A percentile compares a stretch with the other conserved stretches of the same genome.
Evolutionary conservation across 2,329 filamentous ascomycete species (phyloP).

Genomic region (Scolecobasidium constrictum): DNA sequence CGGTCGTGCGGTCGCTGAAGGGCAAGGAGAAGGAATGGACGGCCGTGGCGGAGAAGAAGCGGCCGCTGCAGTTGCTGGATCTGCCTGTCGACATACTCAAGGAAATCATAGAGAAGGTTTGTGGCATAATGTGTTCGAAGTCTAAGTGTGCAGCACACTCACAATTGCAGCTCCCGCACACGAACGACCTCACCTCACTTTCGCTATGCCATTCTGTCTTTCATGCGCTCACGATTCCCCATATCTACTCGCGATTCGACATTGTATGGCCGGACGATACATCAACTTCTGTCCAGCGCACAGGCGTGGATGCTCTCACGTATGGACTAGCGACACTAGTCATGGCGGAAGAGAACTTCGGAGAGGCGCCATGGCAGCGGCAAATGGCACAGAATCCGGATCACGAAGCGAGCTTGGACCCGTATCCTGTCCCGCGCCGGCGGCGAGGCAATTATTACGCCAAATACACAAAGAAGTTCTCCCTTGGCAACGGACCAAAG

Average conservation of each 20-base stretch:
- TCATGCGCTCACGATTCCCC: slow-evolving; percentile 62
- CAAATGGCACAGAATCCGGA: slow-evolving; percentile 2
- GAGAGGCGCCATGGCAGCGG: slow-evolving; percentile 19
- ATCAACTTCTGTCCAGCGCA: slow-evolving; percentile 51
- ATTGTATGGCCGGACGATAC: slow-evolving; percentile 77
- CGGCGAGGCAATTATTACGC: slow-evolving; percentile 65
- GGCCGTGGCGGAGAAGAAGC: slow-evolving; percentile 31
- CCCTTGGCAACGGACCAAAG: slow-evolving; percentile 67
- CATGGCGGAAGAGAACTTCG: slow-evolving; percentile 56
- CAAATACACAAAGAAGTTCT: slow-evolving; percentile 71
- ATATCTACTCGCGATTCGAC: slow-evolving; percentile 77
- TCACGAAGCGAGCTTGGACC: slow-evolving; percentile 12
- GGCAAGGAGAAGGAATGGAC: slow-evolving; percentile 31
- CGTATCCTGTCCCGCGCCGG: slow-evolving; percentile 27
- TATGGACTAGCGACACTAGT: slow-evolving; percentile 73
- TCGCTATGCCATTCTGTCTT: slow-evolving; percentile 69
- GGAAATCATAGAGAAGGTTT: slow-evolving; percentile 66
- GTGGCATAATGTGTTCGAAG: background rate
- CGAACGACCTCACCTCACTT: slow-evolving; percentile 69
- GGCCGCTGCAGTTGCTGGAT: slow-evolving; percentile 57
- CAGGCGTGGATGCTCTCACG: slow-evolving; percentile 70
- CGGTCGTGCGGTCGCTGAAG: slow-evolving; percentile 29
- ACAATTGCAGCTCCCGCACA: slow-evolving; percentile 55
- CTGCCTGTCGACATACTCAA: slow-evolving; percentile 69
- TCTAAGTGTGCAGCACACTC: slow-evolving; percentile 3